These are phyloP conservation scores for Lipomyces kockii DNA, from an alignment of 805 yeast genomes.

Conservation along the genomic window DNA sequence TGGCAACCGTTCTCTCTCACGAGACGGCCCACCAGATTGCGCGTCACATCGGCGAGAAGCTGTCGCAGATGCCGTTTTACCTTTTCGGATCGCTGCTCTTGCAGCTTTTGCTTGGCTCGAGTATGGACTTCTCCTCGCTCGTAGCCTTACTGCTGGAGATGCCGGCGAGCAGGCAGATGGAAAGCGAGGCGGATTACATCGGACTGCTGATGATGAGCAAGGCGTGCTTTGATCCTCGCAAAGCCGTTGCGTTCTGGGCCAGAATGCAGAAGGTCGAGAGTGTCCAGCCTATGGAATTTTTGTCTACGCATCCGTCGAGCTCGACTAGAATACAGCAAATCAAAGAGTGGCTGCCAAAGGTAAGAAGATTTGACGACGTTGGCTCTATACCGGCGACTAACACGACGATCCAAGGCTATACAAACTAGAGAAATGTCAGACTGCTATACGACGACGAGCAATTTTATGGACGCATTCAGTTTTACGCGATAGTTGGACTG, in stretches of 20 bases:
- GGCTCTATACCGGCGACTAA: no score
- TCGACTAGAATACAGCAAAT: slow-evolving; percentile 72
- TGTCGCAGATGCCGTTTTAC: slow-evolving; percentile 77
- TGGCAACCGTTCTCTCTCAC: slow-evolving; percentile 94
- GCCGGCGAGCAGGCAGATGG: slow-evolving; percentile 94
- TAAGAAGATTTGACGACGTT: slow-evolving; percentile 2
- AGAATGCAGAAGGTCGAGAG: slow-evolving; percentile 64
- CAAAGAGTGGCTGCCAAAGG: slow-evolving; percentile 55
- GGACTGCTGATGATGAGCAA: slow-evolving; percentile 90
- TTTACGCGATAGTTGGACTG: not conserved
- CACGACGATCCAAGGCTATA: not conserved
- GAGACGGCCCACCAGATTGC: slow-evolving; percentile 95
- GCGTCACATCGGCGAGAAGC: slow-evolving; percentile 83
- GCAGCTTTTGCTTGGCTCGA: slow-evolving; percentile 66
- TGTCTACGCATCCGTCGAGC: slow-evolving; percentile 90
- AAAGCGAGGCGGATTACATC: slow-evolving; percentile 92
- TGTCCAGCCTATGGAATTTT: slow-evolving; percentile 57
- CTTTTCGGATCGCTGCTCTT: slow-evolving; percentile 57
- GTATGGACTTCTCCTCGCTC: slow-evolving; percentile 52
- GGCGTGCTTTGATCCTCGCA: slow-evolving; percentile 82
- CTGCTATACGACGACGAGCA: not conserved
- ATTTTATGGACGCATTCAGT: not conserved
- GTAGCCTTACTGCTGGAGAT: slow-evolving; percentile 62
- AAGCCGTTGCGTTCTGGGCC: slow-evolving; percentile 78
- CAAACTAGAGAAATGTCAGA: not conserved